Conservation (phyloP, 352 stramenopile species). For the Aphanomyces euteiches region DNA sequence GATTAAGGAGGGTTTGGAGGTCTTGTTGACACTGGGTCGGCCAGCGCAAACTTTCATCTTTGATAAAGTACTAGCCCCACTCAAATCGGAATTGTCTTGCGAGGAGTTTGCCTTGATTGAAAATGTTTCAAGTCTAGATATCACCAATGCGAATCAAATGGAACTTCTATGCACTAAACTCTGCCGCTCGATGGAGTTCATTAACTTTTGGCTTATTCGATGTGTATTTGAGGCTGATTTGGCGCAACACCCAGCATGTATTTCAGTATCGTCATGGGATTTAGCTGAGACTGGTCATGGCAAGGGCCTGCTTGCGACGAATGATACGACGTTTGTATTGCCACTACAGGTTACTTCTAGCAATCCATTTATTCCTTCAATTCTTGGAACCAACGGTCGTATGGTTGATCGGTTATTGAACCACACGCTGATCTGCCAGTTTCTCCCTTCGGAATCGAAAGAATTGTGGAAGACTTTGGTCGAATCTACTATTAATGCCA, state of each 20-base stretch:
- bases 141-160: slow-evolving; percentile 65
- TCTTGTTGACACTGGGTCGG: slow-evolving; percentile 55
- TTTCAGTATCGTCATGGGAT: slow-evolving; percentile 80
- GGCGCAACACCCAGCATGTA: slow-evolving; percentile 64
- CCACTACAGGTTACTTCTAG: slow-evolving; percentile 61
- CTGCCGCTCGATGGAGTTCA: slow-evolving; percentile 54
- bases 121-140: slow-evolving; percentile 67
- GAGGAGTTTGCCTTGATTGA: slow-evolving; percentile 39
- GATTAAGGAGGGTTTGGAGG: slow-evolving; percentile 47
- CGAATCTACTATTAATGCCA: slow-evolving; percentile 38
- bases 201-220: slow-evolving; percentile 85
- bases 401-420: slow-evolving; percentile 81
- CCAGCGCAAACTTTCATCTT: slow-evolving; percentile 46
- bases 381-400: slow-evolving; percentile 77
- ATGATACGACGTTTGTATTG: slow-evolving; percentile 81
- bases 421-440: not conserved
- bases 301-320: slow-evolving; percentile 87
- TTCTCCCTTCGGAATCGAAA: not conserved
- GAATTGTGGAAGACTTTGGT: slow-evolving; percentile 50
- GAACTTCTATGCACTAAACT: slow-evolving; percentile 48
- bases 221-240: slow-evolving; percentile 82
- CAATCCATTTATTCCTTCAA: slow-evolving; percentile 45
- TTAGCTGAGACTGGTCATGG: slow-evolving; percentile 53
- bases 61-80: slow-evolving; percentile 72
- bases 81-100: slow-evolving; percentile 36